Percentiles rank a stretch among this genome's conserved stretches.
Evolutionary conservation across 2,329 filamentous ascomycete species (phyloP).

Genomic region (Camptophora hylomeconis): DNA sequence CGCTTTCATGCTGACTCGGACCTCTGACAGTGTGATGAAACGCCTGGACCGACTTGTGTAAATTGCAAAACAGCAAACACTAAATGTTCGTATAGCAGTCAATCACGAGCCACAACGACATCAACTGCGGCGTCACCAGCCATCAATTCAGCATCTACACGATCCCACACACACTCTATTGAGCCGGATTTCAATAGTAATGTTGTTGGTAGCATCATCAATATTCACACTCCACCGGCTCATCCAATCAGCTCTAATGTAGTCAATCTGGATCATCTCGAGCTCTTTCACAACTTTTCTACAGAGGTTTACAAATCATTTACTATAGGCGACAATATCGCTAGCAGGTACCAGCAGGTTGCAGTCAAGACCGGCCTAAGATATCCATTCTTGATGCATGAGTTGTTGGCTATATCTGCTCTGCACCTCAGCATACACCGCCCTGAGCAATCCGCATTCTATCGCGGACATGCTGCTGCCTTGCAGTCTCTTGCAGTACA

Average conservation of each 20-base stretch:
- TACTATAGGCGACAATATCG: slow-evolving; percentile 16
- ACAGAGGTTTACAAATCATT: slow-evolving; percentile 8
- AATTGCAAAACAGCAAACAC: slow-evolving; percentile 20
- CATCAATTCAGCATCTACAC: neutral
- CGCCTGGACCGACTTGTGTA: slow-evolving; percentile 21
- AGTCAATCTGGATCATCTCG: slow-evolving; percentile 21
- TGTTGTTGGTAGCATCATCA: slow-evolving; percentile 1
- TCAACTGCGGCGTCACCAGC: neutral
- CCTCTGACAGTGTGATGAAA: slow-evolving; percentile 22
- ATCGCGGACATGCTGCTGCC: slow-evolving; percentile 10
- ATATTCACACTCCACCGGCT: neutral
- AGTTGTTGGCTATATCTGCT: slow-evolving; percentile 14
- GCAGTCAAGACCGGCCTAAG: slow-evolving; percentile 21
- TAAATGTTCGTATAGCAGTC: slow-evolving; percentile 8
- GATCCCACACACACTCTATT: slow-evolving; percentile 1
- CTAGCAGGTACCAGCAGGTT: slow-evolving; percentile 1
- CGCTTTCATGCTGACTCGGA: slow-evolving; percentile 1
- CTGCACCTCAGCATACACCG: slow-evolving; percentile 26
- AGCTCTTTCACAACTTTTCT: slow-evolving; percentile 20
- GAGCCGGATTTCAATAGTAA: neutral
- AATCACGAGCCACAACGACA: slow-evolving; percentile 1
- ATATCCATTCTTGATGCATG: slow-evolving; percentile 15
- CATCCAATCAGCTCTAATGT: slow-evolving; percentile 5
- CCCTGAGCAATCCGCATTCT: slow-evolving; percentile 4
- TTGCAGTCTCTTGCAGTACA: slow-evolving; percentile 11